Conservation (phyloP, 306 rosid genomes). For the Senna tora region DNA sequence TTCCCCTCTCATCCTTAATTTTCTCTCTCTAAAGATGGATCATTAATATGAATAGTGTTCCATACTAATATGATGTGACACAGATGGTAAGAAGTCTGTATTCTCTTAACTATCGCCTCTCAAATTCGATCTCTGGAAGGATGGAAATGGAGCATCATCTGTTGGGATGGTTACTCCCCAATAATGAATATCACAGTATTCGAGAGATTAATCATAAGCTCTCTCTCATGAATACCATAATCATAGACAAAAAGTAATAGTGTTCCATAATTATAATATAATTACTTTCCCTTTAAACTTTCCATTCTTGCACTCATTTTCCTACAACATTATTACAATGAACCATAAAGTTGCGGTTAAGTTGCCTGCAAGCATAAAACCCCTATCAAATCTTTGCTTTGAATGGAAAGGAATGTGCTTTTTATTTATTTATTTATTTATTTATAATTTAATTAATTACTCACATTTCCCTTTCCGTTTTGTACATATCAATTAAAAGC, state of each 20-base stretch:
- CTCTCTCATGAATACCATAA: not conserved
- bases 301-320: conserved; percentile 17
- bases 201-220: too few relatives aligned
- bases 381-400: conserved; percentile 56
- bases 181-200: too few relatives aligned
- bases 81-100: too few relatives aligned
- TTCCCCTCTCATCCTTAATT: not conserved
- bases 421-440: not conserved
- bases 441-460: too few relatives aligned
- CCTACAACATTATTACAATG: not conserved
- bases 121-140: too few relatives aligned
- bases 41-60: not conserved
- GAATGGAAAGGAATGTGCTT: conserved; percentile 44
- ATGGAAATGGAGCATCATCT: too few relatives aligned
- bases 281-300: conserved; percentile 31
- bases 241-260: too few relatives aligned
- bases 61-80: too few relatives aligned
- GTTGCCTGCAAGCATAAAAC: conserved; percentile 56
- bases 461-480: too few relatives aligned
- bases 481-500: not conserved
- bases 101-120: too few relatives aligned
- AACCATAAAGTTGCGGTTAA: conserved; percentile 43
- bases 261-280: not conserved
- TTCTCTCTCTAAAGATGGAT: not conserved
- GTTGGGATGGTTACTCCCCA: too few relatives aligned